phyloP scores from a whole-genome alignment of 2,329 filamentous ascomycete species.

The Venturia aucupariae region DNA sequence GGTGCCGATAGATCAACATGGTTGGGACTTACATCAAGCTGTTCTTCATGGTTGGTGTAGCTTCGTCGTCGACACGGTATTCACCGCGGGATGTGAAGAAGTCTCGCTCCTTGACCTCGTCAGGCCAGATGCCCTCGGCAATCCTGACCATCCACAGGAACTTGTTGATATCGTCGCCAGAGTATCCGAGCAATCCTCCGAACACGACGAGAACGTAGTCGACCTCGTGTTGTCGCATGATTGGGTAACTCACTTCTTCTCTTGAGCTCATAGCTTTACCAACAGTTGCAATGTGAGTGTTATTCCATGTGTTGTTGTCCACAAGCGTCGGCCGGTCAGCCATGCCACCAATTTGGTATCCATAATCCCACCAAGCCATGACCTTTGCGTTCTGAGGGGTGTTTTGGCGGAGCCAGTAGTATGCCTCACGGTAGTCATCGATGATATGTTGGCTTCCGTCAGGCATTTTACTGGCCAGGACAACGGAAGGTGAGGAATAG shows the following conservation, averaged over 20 bases:
- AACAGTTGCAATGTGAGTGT: conserved; percentile 97
- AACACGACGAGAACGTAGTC: conserved; percentile 98
- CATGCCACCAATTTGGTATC: conserved; percentile 99
- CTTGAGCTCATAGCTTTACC: conserved; percentile 97
- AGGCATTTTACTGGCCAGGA: conserved; percentile 81
- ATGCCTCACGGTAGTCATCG: conserved; percentile 97
- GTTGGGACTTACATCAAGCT: conserved; percentile 78
- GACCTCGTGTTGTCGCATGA: conserved; percentile 96
- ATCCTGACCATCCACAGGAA: conserved; percentile 99
- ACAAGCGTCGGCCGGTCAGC: conserved; percentile 93
- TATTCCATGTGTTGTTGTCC: conserved; percentile 99
- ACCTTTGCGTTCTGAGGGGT: conserved; percentile 91
- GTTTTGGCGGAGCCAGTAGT: conserved; percentile 99
- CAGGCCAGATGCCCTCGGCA: conserved; percentile 98
- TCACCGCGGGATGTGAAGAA: conserved; percentile 93
- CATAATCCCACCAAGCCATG: conserved; percentile 99
- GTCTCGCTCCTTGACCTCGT: conserved; percentile 92
- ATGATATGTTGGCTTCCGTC: conserved; percentile 98
- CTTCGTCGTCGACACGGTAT: conserved; percentile 87
- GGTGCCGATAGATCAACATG: conserved; percentile 14
- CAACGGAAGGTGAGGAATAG: conserved; percentile 95
- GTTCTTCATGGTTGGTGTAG: conserved; percentile 96
- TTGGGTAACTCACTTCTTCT: conserved; percentile 96
- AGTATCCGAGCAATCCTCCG: conserved; percentile 91
- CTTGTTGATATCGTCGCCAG: conserved; percentile 98